phyloP scores from a whole-genome alignment of 805 yeast species.

The Suhomyces faveliae region DNA sequence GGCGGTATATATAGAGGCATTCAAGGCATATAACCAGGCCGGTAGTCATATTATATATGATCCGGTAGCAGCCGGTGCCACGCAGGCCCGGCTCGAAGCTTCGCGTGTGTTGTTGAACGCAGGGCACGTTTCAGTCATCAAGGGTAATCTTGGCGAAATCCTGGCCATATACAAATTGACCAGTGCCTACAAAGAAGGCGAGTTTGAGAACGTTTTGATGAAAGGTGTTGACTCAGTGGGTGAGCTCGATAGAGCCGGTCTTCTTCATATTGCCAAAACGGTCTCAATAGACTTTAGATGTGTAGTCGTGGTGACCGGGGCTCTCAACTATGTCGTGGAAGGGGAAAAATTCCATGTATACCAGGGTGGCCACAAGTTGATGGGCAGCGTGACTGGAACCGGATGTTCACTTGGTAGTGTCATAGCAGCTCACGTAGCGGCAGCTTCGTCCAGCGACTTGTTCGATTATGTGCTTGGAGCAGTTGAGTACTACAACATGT shows the following conservation, averaged over 20 bases:
- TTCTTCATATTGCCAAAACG: slow-evolving; percentile 42
- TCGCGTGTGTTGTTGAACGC: slow-evolving; percentile 50
- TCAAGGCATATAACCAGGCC: slow-evolving; percentile 53
- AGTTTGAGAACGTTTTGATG: slow-evolving; percentile 36
- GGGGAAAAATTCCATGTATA: slow-evolving; percentile 27
- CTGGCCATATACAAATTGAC: slow-evolving; percentile 50
- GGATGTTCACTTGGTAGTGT: slow-evolving; percentile 82
- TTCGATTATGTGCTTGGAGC: slow-evolving; percentile 55
- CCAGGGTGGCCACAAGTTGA: slow-evolving; percentile 59
- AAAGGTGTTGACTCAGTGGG: slow-evolving; percentile 67
- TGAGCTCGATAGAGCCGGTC: slow-evolving; percentile 17
- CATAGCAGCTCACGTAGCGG: slow-evolving; percentile 58
- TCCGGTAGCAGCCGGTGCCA: slow-evolving; percentile 93
- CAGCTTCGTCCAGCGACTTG: slow-evolving; percentile 23
- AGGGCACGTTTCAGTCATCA: slow-evolving; percentile 65
- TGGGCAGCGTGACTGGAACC: slow-evolving; percentile 74
- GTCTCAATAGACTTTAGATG: slow-evolving; percentile 53
- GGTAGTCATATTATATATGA: slow-evolving; percentile 73
- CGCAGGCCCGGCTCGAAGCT: slow-evolving; percentile 51
- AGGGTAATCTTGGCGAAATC: slow-evolving; percentile 87
- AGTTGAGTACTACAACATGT: slow-evolving; percentile 55
- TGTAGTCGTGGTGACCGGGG: slow-evolving; percentile 73
- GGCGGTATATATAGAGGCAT: slow-evolving; percentile 48
- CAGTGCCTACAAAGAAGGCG: slow-evolving; percentile 13
- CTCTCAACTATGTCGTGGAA: slow-evolving; percentile 26